Conservation (phyloP, 306 rosid genomes). For the Betula pendula region DNA sequence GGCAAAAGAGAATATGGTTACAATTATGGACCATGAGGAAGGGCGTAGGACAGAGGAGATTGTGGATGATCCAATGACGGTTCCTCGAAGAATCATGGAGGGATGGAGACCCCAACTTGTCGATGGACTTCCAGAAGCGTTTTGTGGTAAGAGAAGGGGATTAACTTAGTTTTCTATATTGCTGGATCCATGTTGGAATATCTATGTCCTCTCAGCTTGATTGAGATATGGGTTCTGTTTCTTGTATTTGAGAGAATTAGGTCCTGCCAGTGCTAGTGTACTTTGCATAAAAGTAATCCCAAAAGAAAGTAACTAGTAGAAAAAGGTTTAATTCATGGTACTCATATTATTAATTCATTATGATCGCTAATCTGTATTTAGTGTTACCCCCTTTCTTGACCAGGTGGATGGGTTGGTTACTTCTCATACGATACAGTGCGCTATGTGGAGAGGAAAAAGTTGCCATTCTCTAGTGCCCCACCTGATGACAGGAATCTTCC, state of each 20-base stretch:
- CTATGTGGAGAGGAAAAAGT: slow-evolving; percentile 85
- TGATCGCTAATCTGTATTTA: slow-evolving; percentile 18
- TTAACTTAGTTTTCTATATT: no score
- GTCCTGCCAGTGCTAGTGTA: neutral
- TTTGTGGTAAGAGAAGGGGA: slow-evolving; percentile 63
- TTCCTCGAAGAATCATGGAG: slow-evolving; percentile 80
- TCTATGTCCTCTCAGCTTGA: no score
- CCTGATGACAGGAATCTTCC: slow-evolving; percentile 90
- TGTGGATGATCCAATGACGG: slow-evolving; percentile 71
- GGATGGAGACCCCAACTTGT: slow-evolving; percentile 81
- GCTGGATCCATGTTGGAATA: no score
- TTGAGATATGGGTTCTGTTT: neutral
- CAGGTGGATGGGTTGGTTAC: slow-evolving; percentile 99
- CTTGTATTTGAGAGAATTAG: neutral
- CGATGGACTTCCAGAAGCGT: slow-evolving; percentile 93
- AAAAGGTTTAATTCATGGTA: no score
- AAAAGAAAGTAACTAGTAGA: no score
- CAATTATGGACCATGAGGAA: slow-evolving; percentile 72
- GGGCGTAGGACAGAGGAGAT: slow-evolving; percentile 70
- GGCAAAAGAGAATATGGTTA: slow-evolving; percentile 89
- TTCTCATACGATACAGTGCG: slow-evolving; percentile 98
- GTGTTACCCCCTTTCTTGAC: slow-evolving; percentile 10
- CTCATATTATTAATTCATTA: neutral
- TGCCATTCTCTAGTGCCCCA: slow-evolving; percentile 85
- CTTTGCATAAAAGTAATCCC: neutral